Evolutionary conservation across 352 stramenopile species (phyloP), one percentile per base, ranked within the genome.

Genomic region (Pythium vanterpoolii): DNA sequence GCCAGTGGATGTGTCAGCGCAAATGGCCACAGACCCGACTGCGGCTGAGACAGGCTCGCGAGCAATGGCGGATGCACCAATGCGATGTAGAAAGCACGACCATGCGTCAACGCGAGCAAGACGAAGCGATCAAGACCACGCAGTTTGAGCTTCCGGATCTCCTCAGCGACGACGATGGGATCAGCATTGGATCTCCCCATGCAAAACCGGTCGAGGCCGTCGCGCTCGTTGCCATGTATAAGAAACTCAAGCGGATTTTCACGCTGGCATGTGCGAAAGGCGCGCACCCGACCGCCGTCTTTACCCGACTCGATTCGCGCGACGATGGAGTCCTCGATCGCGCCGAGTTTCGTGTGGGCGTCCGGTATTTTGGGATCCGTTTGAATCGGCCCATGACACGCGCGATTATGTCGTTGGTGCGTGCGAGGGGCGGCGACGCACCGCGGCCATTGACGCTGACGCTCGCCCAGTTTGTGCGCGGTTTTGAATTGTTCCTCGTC

Each of bases 341-440:
- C 7, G 74, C 77, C 7, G 75, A 87, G 36, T 71, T 93, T 54
- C 77, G 81, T 24, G n/a, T 70, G 19, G 81, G 81, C 0, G 50
- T 76, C 16, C 62, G 67, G 21, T 61, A 62, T 28, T 85, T 89
- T 19, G 73, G 78, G 0, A 50, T 93, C 10, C 65, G 77, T 5
- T 69, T 93, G 16, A 68, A 87, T 50, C 74, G 83, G 1, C 76
- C 76, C 26, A 71, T 91, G 58, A 87, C 81, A 7, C 75, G 83
- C 31, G 77, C 75, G 69, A 87, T 90, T n/a, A 76, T 89, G 23
- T 64, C 73, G 1, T 69, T 89, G 30, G 55, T 80, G 18, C 77
- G 79, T 14, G 73, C 71, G 8, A 87, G 86, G 31, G 79, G 66
- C 28, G 69, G 61, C 0, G 61, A 36, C 1, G 55, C 73, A 11